Evolutionary conservation across 2,329 filamentous ascomycete genomes (phyloP).

Genomic region (Microsporum canis): DNA sequence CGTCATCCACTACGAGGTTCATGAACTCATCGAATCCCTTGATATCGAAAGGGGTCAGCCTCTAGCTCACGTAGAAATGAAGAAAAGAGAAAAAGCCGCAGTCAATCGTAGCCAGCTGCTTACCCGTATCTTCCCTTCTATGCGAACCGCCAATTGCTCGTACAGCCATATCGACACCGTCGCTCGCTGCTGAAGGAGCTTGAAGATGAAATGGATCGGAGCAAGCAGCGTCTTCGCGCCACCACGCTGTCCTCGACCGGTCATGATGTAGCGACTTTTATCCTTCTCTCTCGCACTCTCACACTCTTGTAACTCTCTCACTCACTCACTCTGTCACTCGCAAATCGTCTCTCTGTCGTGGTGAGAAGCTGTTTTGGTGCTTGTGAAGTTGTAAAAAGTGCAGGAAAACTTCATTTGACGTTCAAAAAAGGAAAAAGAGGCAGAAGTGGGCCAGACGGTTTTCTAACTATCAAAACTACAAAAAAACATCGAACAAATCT

Average conservation of each 20-base stretch:
- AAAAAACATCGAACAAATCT: neutral
- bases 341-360: neutral
- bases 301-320: neutral
- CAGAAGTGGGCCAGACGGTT: neutral
- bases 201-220: conserved; percentile 85
- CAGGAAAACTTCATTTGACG: neutral
- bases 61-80: neutral
- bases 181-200: conserved; percentile 71
- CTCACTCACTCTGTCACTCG: neutral
- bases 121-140: conserved; percentile 93
- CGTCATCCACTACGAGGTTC: conserved; percentile 95
- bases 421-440: neutral
- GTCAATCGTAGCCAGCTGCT: conserved; percentile 19
- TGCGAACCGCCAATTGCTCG: conserved; percentile 85
- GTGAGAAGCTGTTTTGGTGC: neutral
- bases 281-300: neutral
- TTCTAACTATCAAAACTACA: too few relatives aligned
- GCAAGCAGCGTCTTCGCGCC: conserved; percentile 59
- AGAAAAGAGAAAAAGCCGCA: neutral
- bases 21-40: conserved; percentile 99
- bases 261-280: conserved; percentile 30
- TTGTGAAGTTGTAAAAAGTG: neutral
- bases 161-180: conserved; percentile 94
- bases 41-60: conserved; percentile 1
- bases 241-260: conserved; percentile 45